Evolutionary conservation across 192 early-diverging fungal genomes (phyloP), one percentile per base, ranked within the genome.

Genomic region (Diversispora eburnea): DNA sequence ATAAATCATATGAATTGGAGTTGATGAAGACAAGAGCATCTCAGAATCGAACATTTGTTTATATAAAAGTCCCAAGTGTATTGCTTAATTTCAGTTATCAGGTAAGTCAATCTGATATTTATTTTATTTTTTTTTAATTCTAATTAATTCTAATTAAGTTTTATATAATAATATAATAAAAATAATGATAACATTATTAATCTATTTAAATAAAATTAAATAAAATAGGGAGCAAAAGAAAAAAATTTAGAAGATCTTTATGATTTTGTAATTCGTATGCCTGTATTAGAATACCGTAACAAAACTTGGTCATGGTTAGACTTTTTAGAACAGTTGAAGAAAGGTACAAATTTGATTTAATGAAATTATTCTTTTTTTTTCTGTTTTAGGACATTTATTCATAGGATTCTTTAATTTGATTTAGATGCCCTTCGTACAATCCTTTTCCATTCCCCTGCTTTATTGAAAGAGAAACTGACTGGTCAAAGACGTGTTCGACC

Each of bases 1-100:
- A 58, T 17, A 25, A 52, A 39, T 66, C 78, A 3, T 79, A 89
- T 78, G 89, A 86, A 76, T 75, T 96, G 2, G 82, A 86, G 65
- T 85, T 93, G 66, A 96, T 97, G 94, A 94, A 95, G 77, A 80
- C 81, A 58, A 81, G 95, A 8, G 93, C 95, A 10, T 87, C 90
- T 39, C 81, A 90, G 68, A 96, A 95, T 81, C 87, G 88, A 67
- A 91, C 92, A 46, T 97, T 97, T 82, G 88, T 97, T 22, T 90
- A 95, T 77, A 91, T 97, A 76, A 95, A 94, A 61, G 86, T 97
- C 41, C 93, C 93, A 0, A 89, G 87, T 12, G 88, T 87, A n/a
- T 87, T 86, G 51, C 87, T 91, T 67, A 94, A 93, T 66, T 78
- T 97, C 17, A 92, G 88, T 69, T 97, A 96, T 77, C 91, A 91